Percentiles rank a stretch among this genome's conserved stretches.
These are phyloP conservation scores for Trichoderma breve DNA, from an alignment of 2,329 filamentous ascomycete species.

Conservation along the genomic window DNA sequence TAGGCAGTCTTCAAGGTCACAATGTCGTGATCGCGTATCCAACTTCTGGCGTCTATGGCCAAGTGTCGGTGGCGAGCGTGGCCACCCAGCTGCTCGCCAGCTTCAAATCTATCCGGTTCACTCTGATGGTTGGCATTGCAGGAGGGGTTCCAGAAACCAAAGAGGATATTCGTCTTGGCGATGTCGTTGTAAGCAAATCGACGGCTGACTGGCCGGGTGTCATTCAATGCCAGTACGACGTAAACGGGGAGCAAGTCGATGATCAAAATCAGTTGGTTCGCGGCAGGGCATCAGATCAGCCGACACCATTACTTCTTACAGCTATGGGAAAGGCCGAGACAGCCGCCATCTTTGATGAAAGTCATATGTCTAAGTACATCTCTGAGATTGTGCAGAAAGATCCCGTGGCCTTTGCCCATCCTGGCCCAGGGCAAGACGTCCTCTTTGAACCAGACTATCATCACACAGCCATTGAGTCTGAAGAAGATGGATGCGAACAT, in stretches of 20 bases:
- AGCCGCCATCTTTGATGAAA: slow-evolving; percentile 6
- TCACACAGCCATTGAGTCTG: neutral
- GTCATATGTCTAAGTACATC: neutral
- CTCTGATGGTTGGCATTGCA: neutral
- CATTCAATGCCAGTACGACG: neutral
- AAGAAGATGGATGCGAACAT: neutral
- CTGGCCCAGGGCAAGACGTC: neutral
- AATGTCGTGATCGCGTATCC: slow-evolving; percentile 8
- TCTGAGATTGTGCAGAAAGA: slow-evolving; percentile 1
- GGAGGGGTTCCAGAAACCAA: neutral
- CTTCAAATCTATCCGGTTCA: neutral
- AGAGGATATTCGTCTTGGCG: neutral
- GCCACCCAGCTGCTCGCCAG: neutral
- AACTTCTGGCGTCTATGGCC: neutral
- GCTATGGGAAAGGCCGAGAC: slow-evolving; percentile 9
- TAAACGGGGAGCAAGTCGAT: neutral
- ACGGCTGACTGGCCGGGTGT: neutral
- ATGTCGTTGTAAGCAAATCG: neutral
- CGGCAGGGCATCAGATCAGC: neutral
- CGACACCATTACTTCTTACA: neutral
- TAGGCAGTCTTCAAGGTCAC: neutral
- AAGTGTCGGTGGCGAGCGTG: neutral
- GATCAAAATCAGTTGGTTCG: neutral
- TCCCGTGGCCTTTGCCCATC: neutral
- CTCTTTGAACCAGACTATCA: neutral